Evolutionary conservation across 768 basidiomycete species (phyloP), one percentile per base, ranked within the genome.

Genomic region (Lentinus tigrinus): DNA sequence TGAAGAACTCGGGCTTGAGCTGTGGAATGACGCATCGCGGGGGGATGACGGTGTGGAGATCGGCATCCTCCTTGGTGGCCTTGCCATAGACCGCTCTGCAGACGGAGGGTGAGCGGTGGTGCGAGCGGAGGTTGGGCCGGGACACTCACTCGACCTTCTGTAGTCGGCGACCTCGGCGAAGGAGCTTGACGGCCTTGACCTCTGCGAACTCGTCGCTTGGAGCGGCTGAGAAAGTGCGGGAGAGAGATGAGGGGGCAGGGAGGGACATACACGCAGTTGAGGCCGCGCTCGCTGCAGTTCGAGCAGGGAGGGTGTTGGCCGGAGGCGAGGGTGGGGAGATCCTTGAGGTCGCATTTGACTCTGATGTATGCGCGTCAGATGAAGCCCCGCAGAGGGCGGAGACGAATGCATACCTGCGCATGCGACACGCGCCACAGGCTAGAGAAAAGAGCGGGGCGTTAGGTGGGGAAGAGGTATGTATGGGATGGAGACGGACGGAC

Each of bases 391-490:
- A 0, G 44, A 54, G 38, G 52, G 55, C 47, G 67, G 46, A n/a
- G 52, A 47, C 16, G 43, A 48, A 56, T 21, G 63, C 74, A 38
- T 52, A 89, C 88, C 95, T 83, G 70, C 95, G 75, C 85, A 91
- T 91, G 59, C 93, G 85, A 73, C 95, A 97, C 28, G 93, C 92
- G 56, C 93, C 93, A 70, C 95, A 96, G 8, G 94, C 94, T 96
- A 91, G 65, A 90, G 87, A 60, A 90, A 77, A 19, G 43, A 23
- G 2, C 83, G 56, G 86, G 82, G 40, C 2, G 69, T 26, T 47
- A 58, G 52, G n/a, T 74, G 67, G 14, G 70, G 60, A 0, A 72
- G 60, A 51, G 31, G 31, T 31, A 31, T 31, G 31, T 31, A 24
- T 77, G 74, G 4, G 79, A 71, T 38, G 77, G 66, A 47, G 73